Evolutionary conservation across 2,329 filamentous ascomycete species (phyloP).

Genomic region (Xylariomycetidae sp.): DNA sequence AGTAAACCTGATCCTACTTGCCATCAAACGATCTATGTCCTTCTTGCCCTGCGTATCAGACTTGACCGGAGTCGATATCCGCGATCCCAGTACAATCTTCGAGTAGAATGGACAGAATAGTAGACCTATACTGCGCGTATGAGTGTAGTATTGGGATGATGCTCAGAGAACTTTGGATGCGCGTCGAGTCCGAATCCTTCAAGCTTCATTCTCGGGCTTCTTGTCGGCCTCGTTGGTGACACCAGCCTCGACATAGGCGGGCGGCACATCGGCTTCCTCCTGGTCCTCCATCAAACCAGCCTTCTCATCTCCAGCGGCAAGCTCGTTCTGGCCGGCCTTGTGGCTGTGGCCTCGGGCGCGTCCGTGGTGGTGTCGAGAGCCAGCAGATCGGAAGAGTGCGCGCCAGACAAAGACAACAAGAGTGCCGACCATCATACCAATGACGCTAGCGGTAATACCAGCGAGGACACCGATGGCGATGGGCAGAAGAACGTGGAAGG

Average conservation of each 20-base stretch:
- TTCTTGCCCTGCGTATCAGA: too few relatives aligned
- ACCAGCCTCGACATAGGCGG: slow-evolving; percentile 23
- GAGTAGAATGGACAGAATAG: too few relatives aligned
- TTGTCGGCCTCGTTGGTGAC: slow-evolving; percentile 17
- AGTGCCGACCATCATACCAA: slow-evolving; percentile 62
- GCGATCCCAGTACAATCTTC: too few relatives aligned
- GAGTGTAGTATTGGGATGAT: too few relatives aligned
- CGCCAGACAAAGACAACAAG: slow-evolving; percentile 55
- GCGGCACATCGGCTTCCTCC: slow-evolving; percentile 25
- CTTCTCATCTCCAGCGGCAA: slow-evolving; percentile 42
- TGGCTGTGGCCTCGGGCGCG: slow-evolving; percentile 21
- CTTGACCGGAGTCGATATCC: too few relatives aligned
- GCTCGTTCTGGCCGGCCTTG: slow-evolving; percentile 34
- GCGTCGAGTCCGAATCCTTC: too few relatives aligned
- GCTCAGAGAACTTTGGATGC: too few relatives aligned
- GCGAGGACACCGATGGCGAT: slow-evolving; percentile 63
- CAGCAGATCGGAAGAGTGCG: slow-evolving; percentile 43
- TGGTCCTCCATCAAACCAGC: slow-evolving; percentile 39
- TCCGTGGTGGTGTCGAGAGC: slow-evolving; percentile 26
- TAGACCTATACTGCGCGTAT: too few relatives aligned
- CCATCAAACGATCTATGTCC: too few relatives aligned
- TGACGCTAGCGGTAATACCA: slow-evolving; percentile 59
- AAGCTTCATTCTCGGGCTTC: slow-evolving; percentile 23
- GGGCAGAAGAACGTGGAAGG: slow-evolving; percentile 60
- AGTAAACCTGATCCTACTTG: too few relatives aligned